Conservation (phyloP, 2,329 filamentous ascomycete species). For the Trichoderma polysporum region DNA sequence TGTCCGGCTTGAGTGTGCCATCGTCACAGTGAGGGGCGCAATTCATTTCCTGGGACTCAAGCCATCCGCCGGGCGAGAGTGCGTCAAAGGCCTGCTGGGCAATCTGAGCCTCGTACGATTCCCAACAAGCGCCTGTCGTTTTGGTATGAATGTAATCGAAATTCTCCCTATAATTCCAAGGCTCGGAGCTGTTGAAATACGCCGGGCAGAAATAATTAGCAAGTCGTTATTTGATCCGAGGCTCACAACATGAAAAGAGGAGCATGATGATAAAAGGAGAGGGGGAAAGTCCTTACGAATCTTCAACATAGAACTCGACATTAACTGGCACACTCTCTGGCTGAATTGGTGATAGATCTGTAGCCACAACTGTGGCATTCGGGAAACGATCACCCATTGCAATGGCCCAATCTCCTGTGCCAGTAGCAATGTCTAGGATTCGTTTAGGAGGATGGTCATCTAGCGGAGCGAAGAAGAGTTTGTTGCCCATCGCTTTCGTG, state of each 20-base stretch:
- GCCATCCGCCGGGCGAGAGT: conserved; percentile 53
- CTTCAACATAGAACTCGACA: conserved; percentile 72
- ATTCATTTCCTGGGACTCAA: conserved; percentile 53
- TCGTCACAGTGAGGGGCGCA: conserved; percentile 45
- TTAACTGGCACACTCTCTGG: conserved; percentile 67
- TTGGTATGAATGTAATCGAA: conserved; percentile 58
- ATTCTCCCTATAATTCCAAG: conserved; percentile 53
- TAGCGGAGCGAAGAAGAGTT: conserved; percentile 46
- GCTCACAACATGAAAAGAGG: background rate
- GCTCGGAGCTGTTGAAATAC: conserved; percentile 40
- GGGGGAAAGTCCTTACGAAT: conserved; percentile 42
- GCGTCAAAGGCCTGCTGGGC: conserved; percentile 53
- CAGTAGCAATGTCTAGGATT: conserved; percentile 47
- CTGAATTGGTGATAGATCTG: conserved; percentile 68
- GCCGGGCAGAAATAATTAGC: background rate
- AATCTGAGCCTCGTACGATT: conserved; percentile 47
- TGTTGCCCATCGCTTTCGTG: conserved; percentile 40
- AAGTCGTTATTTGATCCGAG: background rate
- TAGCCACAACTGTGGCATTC: conserved; percentile 57
- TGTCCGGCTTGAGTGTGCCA: conserved; percentile 40
- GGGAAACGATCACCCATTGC: conserved; percentile 65
- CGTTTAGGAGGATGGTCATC: conserved; percentile 37
- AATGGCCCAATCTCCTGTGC: conserved; percentile 61
- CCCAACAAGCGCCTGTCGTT: conserved; percentile 50
- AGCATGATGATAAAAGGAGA: background rate